Conservation (phyloP, 228 moss, liverwort and hornwort species). For the Sphagnum magellanicum region DNA sequence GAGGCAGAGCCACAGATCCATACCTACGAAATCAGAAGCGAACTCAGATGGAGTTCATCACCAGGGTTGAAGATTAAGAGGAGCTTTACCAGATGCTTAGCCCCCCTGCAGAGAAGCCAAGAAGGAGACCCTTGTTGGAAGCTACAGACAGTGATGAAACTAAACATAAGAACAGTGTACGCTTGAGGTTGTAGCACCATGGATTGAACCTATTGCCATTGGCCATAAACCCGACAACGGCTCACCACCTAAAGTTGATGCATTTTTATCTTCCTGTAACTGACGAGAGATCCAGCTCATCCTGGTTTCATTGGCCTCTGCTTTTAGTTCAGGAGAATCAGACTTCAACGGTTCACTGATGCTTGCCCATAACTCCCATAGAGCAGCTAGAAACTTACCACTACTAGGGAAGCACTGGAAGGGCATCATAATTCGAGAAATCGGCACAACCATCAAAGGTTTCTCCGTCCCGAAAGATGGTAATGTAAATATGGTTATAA, state of each 20-base stretch:
- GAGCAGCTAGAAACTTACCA: neutral
- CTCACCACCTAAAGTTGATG: slow-evolving; percentile 39
- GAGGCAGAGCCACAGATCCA: no score
- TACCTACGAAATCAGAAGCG: no score
- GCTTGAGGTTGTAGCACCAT: slow-evolving; percentile 12
- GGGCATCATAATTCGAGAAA: slow-evolving; percentile 25
- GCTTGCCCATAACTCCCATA: neutral
- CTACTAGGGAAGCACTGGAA: neutral
- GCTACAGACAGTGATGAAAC: no score
- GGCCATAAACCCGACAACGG: slow-evolving; percentile 7
- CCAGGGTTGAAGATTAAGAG: no score
- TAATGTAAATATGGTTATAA: slow-evolving; percentile 19
- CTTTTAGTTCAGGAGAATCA: slow-evolving; percentile 13
- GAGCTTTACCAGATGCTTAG: no score
- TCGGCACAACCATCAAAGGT: slow-evolving; percentile 30
- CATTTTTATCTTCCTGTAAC: slow-evolving; percentile 13
- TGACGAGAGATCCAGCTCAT: slow-evolving; percentile 31
- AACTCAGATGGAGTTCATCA: no score
- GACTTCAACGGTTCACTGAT: no score
- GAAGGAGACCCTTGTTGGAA: no score
- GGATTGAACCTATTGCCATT: slow-evolving; percentile 33
- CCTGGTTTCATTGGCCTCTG: slow-evolving; percentile 18
- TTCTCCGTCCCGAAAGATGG: slow-evolving; percentile 38
- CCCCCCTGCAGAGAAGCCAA: no score
- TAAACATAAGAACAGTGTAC: no score